Evolutionary conservation across 257 asterid genomes (phyloP), one percentile per base, ranked within the genome.

Genomic region (Solanum pennellii): DNA sequence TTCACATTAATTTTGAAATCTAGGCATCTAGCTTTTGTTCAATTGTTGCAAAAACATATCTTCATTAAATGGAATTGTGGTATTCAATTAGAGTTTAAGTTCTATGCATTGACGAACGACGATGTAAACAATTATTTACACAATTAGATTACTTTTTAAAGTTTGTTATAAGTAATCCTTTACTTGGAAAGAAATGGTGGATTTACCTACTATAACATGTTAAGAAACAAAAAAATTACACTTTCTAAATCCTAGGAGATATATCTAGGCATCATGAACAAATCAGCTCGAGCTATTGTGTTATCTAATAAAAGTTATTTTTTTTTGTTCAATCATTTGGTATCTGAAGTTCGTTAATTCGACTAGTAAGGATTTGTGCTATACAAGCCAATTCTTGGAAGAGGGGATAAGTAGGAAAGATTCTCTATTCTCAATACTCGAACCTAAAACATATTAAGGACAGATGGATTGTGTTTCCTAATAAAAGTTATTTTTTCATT

Each of bases 371-470:
- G 1, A 4, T 27, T n/a, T 77, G 13, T 4, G 60, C 7, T 13
- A 15, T 6, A 9, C 2, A 77, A 2, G 8, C 62, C 37, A 1
- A 77, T 20, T 33, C 31, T 0, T 0, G 1, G 0, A 15, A 11
- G 42, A 45, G 25, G 52, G 21, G 9, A 16, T 23, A 41, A 39
- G n/a, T n/a, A n/a, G n/a, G 0, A 82, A 12, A 47, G 2, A 1
- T 16, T 29, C 1, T 82, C 6, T 6, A 29, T 11, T 49, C 7
- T 49, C 69, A 80, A 20, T 2, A 11, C 45, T 49, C 7, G 31
- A 82, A 82, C 7, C 7, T 11, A 82, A 82, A 12, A 3, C 2
- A 0, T 49, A 4, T 29, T 5, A 16, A 45, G 9, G 27, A 6
- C 1, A 16, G 12, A 29, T 31, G 29, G 1, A 47, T 5, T 25